A percentile compares a stretch with the other conserved stretches of the same genome.
phyloP scores from a whole-genome alignment of 2,329 filamentous ascomycete species.

The Ophioceras dolichostomum region DNA sequence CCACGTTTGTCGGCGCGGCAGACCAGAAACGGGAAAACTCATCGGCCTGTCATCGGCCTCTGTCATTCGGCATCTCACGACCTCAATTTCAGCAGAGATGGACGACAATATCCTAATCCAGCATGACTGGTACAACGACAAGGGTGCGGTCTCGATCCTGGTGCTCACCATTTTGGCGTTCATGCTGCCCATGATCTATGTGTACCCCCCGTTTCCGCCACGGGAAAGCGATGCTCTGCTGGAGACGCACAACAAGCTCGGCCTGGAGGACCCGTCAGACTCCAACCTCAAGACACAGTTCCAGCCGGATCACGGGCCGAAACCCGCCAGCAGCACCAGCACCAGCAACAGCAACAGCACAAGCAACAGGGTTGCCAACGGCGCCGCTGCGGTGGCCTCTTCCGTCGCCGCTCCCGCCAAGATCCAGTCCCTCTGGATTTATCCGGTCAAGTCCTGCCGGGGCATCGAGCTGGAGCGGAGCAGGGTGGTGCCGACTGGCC shows the following conservation, averaged over 20 bases:
- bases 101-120: background rate
- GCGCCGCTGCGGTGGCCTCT: conserved; percentile 11
- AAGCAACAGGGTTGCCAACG: too few species aligned
- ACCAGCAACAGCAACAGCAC: too few species aligned
- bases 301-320: background rate
- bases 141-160: conserved; percentile 22
- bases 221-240: conserved; percentile 39
- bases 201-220: conserved; percentile 41
- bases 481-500: conserved; percentile 53
- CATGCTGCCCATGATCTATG: conserved; percentile 37
- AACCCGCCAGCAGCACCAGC: conserved; percentile 19
- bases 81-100: background rate
- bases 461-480: conserved; percentile 60
- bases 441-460: conserved; percentile 73
- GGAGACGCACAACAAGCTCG: conserved; percentile 40
- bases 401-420: conserved; percentile 8
- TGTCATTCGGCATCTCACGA: background rate
- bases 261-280: conserved; percentile 21
- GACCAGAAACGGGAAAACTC: background rate
- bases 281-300: background rate
- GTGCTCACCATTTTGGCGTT: conserved; percentile 34
- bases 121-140: background rate
- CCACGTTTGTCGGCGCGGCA: too few species aligned
- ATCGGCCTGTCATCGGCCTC: too few species aligned
- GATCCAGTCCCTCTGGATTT: conserved; percentile 59